Evolutionary conservation across 306 rosid genomes (phyloP).

Genomic region (Prunus davidiana): DNA sequence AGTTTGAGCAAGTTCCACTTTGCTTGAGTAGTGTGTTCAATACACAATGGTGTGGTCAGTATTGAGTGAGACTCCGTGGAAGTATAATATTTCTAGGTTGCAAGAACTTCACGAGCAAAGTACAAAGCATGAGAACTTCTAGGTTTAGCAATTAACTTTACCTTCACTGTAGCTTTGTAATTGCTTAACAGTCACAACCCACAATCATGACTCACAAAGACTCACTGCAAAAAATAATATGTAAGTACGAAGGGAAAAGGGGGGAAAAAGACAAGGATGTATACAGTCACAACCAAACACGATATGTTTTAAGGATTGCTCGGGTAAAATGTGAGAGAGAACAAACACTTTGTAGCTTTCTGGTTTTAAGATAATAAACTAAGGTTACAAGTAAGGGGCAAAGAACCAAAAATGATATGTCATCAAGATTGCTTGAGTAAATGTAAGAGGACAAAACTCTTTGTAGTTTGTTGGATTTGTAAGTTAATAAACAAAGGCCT

Average conservation of each 20-base stretch:
- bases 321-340: too few species aligned
- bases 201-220: background rate
- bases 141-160: background rate
- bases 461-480: background rate
- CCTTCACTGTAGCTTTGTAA: background rate
- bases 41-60: background rate
- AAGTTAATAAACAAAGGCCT: background rate
- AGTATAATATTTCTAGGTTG: background rate
- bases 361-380: too few species aligned
- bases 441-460: background rate
- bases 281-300: background rate
- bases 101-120: background rate
- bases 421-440: background rate
- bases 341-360: too few species aligned
- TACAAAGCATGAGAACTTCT: background rate
- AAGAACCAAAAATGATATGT: background rate
- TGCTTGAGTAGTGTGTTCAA: background rate
- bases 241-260: background rate
- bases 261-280: background rate
- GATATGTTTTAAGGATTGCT: too few species aligned
- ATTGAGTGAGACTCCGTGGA: background rate
- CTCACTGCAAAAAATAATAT: background rate
- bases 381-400: too few species aligned
- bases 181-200: background rate
- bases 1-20: background rate